These are phyloP conservation scores for Elaeis guineensis DNA, from an alignment of 176 grass and related monocot genomes.

Conservation along the genomic window DNA sequence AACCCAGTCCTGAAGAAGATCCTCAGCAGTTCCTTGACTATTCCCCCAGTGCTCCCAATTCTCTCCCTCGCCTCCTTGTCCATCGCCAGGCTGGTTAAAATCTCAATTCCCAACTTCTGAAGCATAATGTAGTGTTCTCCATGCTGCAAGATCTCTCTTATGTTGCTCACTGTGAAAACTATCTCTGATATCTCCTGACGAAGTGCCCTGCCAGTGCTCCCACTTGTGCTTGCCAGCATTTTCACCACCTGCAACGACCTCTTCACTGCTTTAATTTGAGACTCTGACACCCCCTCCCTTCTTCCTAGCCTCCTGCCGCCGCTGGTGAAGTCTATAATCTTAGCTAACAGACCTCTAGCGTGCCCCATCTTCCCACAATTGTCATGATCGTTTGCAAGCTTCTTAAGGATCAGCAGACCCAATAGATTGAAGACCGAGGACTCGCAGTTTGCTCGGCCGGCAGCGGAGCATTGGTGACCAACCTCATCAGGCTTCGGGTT, in stretches of 20 bases:
- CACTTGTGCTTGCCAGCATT: conserved; percentile 57
- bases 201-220: conserved; percentile 39
- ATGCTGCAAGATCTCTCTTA: conserved; percentile 51
- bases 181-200: conserved; percentile 47
- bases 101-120: conserved; percentile 45
- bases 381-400: conserved; percentile 57
- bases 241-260: conserved; percentile 61
- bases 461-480: too few relatives aligned
- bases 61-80: conserved; percentile 46
- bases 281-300: not conserved
- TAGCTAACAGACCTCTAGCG: conserved; percentile 56
- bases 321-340: conserved; percentile 59
- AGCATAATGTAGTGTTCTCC: conserved; percentile 16
- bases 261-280: conserved; percentile 43
- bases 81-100: conserved; percentile 62
- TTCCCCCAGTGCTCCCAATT: conserved; percentile 55
- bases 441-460: not conserved
- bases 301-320: not conserved
- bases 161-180: conserved; percentile 71
- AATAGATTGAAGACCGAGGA: conserved; percentile 50
- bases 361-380: conserved; percentile 65
- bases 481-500: too few relatives aligned
- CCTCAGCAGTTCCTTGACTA: conserved; percentile 50
- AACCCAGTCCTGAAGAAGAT: conserved; percentile 29
- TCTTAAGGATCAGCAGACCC: conserved; percentile 71